These are phyloP conservation scores for Eucalyptus melliodora DNA, from an alignment of 345 rosid genomes.

Conservation along the genomic window DNA sequence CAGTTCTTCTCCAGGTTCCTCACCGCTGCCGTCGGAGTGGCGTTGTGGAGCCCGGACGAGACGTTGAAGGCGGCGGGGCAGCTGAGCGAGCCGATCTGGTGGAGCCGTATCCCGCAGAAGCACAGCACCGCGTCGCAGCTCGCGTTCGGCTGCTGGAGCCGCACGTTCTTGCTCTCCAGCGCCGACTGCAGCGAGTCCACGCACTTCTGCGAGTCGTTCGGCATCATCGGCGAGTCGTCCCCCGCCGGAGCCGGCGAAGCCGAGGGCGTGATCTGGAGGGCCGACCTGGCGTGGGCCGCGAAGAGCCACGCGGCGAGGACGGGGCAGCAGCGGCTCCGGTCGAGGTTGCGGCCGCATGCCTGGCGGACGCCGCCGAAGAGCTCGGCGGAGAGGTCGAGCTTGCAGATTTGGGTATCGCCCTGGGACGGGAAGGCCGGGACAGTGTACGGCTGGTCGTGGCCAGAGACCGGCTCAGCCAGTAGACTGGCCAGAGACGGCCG, in stretches of 20 bases:
- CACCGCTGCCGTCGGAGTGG: slow-evolving; percentile 84
- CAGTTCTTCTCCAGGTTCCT: slow-evolving; percentile 84
- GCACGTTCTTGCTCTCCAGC: slow-evolving; percentile 61
- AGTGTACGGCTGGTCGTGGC: slow-evolving; percentile 43
- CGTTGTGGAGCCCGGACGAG: slow-evolving; percentile 49
- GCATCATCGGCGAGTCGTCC: slow-evolving; percentile 76
- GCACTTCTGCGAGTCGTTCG: slow-evolving; percentile 94
- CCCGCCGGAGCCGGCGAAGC: slow-evolving; percentile 38
- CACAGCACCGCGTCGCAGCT: slow-evolving; percentile 84
- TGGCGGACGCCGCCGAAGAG: slow-evolving; percentile 91
- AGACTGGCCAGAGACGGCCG: slow-evolving; percentile 25
- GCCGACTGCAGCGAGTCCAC: slow-evolving; percentile 84
- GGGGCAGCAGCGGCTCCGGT: slow-evolving; percentile 92
- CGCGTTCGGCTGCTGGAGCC: slow-evolving; percentile 72
- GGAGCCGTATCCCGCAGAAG: slow-evolving; percentile 93
- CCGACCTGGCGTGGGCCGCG: slow-evolving; percentile 89
- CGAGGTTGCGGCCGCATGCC: slow-evolving; percentile 82
- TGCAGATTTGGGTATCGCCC: slow-evolving; percentile 55
- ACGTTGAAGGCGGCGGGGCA: slow-evolving; percentile 94
- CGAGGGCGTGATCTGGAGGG: slow-evolving; percentile 59
- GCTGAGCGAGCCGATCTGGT: slow-evolving; percentile 86
- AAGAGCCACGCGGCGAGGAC: slow-evolving; percentile 95
- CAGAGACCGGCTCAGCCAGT: slow-evolving; percentile 43
- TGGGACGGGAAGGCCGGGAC: slow-evolving; percentile 85
- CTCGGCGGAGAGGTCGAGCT: slow-evolving; percentile 88